Evolutionary conservation across 73 alveolate genomes (phyloP).

Genomic region (Tetrahymena thermophila): DNA sequence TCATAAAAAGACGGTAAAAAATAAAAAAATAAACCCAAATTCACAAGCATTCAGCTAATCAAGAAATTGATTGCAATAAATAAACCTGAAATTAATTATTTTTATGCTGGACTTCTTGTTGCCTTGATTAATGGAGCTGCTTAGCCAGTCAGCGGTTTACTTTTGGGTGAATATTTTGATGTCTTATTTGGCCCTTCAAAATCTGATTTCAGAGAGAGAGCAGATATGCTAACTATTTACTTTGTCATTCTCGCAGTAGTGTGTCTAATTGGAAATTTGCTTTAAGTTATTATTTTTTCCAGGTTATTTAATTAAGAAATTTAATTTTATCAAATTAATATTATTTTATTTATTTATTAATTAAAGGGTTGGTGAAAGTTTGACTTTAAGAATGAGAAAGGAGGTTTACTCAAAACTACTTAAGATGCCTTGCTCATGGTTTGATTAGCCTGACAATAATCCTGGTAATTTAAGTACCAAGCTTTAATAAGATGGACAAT

Average conservation of each 20-base stretch:
- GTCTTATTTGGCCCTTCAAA: not conserved
- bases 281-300: not conserved
- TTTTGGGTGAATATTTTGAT: conserved; percentile 25
- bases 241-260: not conserved
- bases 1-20: not conserved
- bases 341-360: conserved; percentile 12
- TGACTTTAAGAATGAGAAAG: conserved; percentile 55
- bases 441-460: conserved; percentile 63
- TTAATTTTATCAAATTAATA: too few relatives aligned
- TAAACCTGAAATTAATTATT: conserved; percentile 13
- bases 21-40: not conserved
- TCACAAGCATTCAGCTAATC: not conserved
- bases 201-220: not conserved
- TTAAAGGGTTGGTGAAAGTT: conserved; percentile 53
- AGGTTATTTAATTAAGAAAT: not conserved
- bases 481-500: conserved; percentile 10
- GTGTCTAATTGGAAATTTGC: not conserved
- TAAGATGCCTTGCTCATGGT: conserved; percentile 61
- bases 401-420: conserved; percentile 45
- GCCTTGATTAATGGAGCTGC: conserved; percentile 17
- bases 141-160: conserved; percentile 42
- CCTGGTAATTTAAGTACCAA: conserved; percentile 67
- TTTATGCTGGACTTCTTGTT: conserved; percentile 26
- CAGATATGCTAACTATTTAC: not conserved
- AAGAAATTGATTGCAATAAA: not conserved